Conservation (phyloP, 2,329 filamentous ascomycete genomes). For the Colletotrichum australisinense region DNA sequence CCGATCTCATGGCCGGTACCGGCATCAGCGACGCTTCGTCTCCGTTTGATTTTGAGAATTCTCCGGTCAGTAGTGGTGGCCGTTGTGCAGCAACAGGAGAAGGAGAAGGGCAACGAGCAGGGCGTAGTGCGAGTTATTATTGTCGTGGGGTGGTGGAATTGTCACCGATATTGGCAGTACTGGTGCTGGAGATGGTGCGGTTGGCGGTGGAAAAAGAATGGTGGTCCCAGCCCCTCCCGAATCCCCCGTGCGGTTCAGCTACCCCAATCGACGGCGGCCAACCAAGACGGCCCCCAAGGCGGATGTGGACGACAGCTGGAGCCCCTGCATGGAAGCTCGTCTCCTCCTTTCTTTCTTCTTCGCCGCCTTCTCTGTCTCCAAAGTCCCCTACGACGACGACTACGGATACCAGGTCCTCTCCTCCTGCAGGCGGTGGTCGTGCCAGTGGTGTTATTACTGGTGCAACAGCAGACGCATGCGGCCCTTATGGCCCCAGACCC, state of each 20-base stretch:
- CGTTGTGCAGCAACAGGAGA: not conserved
- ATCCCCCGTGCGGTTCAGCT: conserved; percentile 33
- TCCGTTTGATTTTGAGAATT: conserved; percentile 5
- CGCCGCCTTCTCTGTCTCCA: conserved; percentile 2
- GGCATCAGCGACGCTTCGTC: not conserved
- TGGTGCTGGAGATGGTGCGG: not conserved
- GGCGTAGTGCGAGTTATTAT: not conserved
- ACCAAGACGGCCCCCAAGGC: conserved; percentile 26
- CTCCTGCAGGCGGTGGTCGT: not conserved
- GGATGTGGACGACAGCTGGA: conserved; percentile 3
- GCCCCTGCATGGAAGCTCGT: conserved; percentile 28
- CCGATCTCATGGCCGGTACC: conserved; percentile 4
- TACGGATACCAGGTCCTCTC: not conserved
- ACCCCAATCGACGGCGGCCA: conserved; percentile 30
- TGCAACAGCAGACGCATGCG: not conserved
- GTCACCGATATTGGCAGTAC: not conserved
- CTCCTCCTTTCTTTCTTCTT: conserved; percentile 9
- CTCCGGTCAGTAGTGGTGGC: not conserved
- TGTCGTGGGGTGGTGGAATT: not conserved
- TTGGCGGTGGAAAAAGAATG: not conserved
- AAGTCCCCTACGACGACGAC: not conserved
- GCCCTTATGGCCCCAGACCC: conserved; percentile 14
- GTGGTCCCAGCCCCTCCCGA: conserved; percentile 10
- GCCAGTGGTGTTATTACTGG: not conserved
- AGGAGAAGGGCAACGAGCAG: not conserved